These are phyloP conservation scores for Penicillium cosmopolitanum DNA, from an alignment of 495 filamentous ascomycete genomes.

Conservation along the genomic window DNA sequence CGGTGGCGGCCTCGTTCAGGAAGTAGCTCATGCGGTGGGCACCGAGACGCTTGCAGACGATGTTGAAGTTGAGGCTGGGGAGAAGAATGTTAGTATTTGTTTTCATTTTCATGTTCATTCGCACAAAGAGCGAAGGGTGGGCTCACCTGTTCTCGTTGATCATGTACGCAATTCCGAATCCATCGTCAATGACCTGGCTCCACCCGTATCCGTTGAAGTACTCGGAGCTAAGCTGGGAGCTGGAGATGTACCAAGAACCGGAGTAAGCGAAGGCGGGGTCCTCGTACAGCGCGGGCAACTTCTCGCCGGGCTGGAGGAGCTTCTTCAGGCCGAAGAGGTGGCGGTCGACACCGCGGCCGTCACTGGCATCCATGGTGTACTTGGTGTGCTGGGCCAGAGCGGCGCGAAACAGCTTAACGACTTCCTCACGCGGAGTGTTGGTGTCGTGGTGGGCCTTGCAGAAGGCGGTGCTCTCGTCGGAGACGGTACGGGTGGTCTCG, in stretches of 20 bases:
- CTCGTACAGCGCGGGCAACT: slow-evolving; percentile 78
- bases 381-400: slow-evolving; percentile 82
- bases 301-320: slow-evolving; percentile 78
- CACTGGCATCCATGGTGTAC: slow-evolving; percentile 86
- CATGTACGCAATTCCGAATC: slow-evolving; percentile 99
- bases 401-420: slow-evolving; percentile 74
- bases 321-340: slow-evolving; percentile 98
- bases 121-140: neutral
- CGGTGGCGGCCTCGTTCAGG: slow-evolving; percentile 88
- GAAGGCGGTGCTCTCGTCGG: slow-evolving; percentile 89
- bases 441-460: slow-evolving; percentile 82
- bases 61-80: slow-evolving; percentile 91
- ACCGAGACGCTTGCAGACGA: slow-evolving; percentile 91
- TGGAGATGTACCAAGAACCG: slow-evolving; percentile 85
- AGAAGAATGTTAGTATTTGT: slow-evolving; percentile 22
- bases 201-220: slow-evolving; percentile 99
- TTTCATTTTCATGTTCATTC: neutral
- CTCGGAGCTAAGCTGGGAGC: slow-evolving; percentile 89
- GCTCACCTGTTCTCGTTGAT: slow-evolving; percentile 89
- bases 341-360: slow-evolving; percentile 92
- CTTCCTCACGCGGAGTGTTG: slow-evolving; percentile 59
- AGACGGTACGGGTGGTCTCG: slow-evolving; percentile 91
- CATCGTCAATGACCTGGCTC: slow-evolving; percentile 97
- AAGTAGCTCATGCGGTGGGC: slow-evolving; percentile 93
- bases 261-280: slow-evolving; percentile 88